Base-by-base conservation (phyloP, 2,329 filamentous ascomycete genomes). In the Ceratocystis eucalypticola region DNA sequence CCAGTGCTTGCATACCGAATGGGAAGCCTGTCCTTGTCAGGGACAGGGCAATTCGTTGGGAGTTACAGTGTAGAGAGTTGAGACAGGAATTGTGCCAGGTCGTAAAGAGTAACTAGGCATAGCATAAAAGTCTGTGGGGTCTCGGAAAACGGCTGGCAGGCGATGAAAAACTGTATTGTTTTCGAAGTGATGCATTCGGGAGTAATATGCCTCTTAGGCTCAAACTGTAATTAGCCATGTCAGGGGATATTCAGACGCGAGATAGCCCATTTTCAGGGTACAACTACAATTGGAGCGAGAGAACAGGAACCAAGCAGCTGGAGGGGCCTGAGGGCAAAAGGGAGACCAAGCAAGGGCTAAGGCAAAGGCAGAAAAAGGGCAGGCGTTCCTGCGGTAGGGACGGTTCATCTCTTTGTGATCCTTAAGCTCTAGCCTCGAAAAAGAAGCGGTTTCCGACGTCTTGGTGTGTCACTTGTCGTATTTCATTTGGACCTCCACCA, bases 371-470 rank as follows among this genome's bases (percentile, higher is more conserved):
- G 30, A 57, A 28, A 57, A 57, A 57, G 53, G 22, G 53, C 53
- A 30, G 2, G 53, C 33, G 22, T 57, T 33, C 53, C 53, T 30
- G 28, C 53, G 53, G 53, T 30, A 57, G 53, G 53, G 53, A 57
- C 53, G 28, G 53, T 57, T 57, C 53, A 57, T 57, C 53, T 57
- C 53, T 57, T 57, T 20, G 20, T 57, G 53, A 57, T 30, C 12
- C 53, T 57, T 30, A 57, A n/a, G 15, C 28, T 33, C 22, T 28
- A 22, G 53, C 53, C 22, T 28, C 12, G 2, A 57, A 57, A 57
- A 57, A 57, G 53, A 33, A 33, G n/a, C 53, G 12, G 28, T 28
- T 57, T 33, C 53, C 53, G 12, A 57, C 17, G 28, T 57, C 53
- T 57, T 57, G 15, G 53, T n/a, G 25, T 15, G 25, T 25, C 12